Evolutionary conservation across 495 filamentous ascomycete species (phyloP).

Genomic region (Cercophora sp.): DNA sequence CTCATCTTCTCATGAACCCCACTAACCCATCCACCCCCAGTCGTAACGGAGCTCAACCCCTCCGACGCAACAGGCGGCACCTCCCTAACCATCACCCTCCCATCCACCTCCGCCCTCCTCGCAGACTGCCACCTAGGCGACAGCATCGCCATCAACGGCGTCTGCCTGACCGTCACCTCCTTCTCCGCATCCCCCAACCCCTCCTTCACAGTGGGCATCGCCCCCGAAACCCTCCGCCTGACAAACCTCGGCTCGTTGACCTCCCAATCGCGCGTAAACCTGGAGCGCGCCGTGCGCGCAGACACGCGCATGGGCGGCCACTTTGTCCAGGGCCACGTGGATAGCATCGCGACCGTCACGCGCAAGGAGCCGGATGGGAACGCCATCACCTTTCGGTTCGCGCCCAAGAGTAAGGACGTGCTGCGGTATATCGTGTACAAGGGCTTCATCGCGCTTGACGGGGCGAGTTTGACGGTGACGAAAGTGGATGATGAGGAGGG

Average conservation of each 20-base stretch:
- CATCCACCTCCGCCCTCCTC: slow-evolving; percentile 64
- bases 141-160: slow-evolving; percentile 88
- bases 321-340: slow-evolving; percentile 90
- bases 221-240: slow-evolving; percentile 92
- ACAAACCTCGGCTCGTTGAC: slow-evolving; percentile 81
- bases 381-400: slow-evolving; percentile 77
- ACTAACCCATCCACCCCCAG: slow-evolving; percentile 42
- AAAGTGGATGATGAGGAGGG: slow-evolving; percentile 69
- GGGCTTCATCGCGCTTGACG: slow-evolving; percentile 92
- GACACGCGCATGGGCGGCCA: slow-evolving; percentile 87
- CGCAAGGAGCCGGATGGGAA: slow-evolving; percentile 75
- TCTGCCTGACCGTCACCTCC: slow-evolving; percentile 81
- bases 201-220: slow-evolving; percentile 87
- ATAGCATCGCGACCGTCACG: slow-evolving; percentile 73
- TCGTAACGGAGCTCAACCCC: slow-evolving; percentile 74
- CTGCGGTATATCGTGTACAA: slow-evolving; percentile 91
- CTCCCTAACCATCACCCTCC: slow-evolving; percentile 75
- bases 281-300: slow-evolving; percentile 86
- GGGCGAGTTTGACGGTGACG: slow-evolving; percentile 92
- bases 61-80: slow-evolving; percentile 82
- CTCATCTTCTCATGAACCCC: slow-evolving; percentile 7
- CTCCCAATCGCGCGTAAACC: slow-evolving; percentile 62
- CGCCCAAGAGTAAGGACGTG: slow-evolving; percentile 61
- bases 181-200: slow-evolving; percentile 49
- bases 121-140: slow-evolving; percentile 81